Conservation (phyloP, 345 rosid genomes). For the rapeseed (Brassica napus) region Da-Ae NC_063441.1:994001-994500, state of each 20-base stretch:
- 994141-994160: slow-evolving; percentile 82
- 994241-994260: neutral
- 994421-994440: slow-evolving; percentile 65
- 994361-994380: slow-evolving; percentile 40
- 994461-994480: slow-evolving; percentile 78
- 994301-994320: slow-evolving; percentile 74
- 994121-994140: slow-evolving; percentile 68
- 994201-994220: slow-evolving; percentile 13
- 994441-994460: slow-evolving; percentile 59
- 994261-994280: slow-evolving; percentile 71
- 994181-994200: slow-evolving; percentile 52
- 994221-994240: neutral
- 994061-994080: neutral
- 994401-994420: slow-evolving; percentile 63
- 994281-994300: slow-evolving; percentile 84
- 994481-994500: slow-evolving; percentile 49
- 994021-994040: slow-evolving; percentile 25
- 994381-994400: slow-evolving; percentile 1
- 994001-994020: slow-evolving; percentile 70
- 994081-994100: slow-evolving; percentile 5
- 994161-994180: slow-evolving; percentile 83
- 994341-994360: slow-evolving; percentile 29
- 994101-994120: slow-evolving; percentile 39
- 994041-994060: slow-evolving; percentile 10
- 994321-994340: slow-evolving; percentile 93